Conservation (phyloP, 2,329 filamentous ascomycete genomes). For the Sclerotinia spermophila region DNA sequence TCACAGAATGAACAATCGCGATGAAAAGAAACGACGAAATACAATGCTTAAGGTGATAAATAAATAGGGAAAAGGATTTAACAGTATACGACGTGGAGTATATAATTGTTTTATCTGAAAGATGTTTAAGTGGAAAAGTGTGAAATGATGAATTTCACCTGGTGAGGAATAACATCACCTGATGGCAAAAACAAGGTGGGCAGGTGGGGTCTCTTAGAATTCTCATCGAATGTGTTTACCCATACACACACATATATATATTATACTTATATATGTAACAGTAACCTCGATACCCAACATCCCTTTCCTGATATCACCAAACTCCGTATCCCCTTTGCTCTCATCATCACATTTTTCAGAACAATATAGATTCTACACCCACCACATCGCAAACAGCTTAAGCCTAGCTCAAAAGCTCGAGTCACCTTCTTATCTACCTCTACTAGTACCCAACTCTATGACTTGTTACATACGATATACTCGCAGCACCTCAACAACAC, state of each 20-base stretch:
- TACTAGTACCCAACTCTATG: too few species aligned
- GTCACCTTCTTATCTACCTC: too few species aligned
- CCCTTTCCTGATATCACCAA: not conserved
- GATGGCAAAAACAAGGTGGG: not conserved
- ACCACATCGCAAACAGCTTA: too few species aligned
- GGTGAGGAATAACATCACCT: rapidly evolving
- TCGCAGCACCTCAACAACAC: too few species aligned
- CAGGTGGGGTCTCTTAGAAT: not conserved
- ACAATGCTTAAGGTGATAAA: not conserved
- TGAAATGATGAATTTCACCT: too few species aligned
- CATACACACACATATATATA: not conserved
- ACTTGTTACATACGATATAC: too few species aligned
- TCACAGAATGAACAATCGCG: not conserved
- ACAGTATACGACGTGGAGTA: rapidly evolving
- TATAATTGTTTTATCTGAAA: rapidly evolving
- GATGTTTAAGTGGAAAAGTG: not conserved
- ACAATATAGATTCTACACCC: too few species aligned
- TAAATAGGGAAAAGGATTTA: not conserved
- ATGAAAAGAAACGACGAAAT: not conserved
- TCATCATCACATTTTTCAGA: not conserved
- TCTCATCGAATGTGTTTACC: not conserved
- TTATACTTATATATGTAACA: not conserved
- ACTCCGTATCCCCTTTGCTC: not conserved
- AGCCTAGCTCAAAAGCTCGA: too few species aligned
- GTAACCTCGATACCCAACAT: not conserved